Evolutionary conservation across 768 basidiomycete species (phyloP).

Genomic region (Clitopilus hobsonii): DNA sequence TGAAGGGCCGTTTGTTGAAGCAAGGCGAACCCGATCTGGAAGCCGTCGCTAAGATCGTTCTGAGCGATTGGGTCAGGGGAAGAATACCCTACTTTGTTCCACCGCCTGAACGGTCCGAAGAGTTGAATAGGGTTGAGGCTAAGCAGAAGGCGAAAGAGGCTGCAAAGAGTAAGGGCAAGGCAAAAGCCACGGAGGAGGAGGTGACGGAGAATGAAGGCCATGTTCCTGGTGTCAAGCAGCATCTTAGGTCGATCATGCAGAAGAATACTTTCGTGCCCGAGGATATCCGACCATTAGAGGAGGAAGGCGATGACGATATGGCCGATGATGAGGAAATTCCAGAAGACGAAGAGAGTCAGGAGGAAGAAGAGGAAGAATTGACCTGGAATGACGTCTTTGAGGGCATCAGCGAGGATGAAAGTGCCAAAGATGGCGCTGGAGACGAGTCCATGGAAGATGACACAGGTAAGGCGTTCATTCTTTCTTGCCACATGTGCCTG

Average conservation of each 20-base stretch:
- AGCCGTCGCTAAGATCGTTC: constrained; percentile 88
- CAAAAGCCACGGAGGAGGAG: constrained; percentile 33
- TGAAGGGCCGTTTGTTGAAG: constrained; percentile 88
- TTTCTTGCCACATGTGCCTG: constrained; percentile 11
- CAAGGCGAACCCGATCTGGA: constrained; percentile 94
- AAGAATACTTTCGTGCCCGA: constrained; percentile 85
- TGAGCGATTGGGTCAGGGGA: constrained; percentile 96
- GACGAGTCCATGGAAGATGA: constrained; percentile 19
- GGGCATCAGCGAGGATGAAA: constrained; percentile 36
- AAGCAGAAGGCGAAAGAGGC: constrained; percentile 41
- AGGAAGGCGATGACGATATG: constrained; percentile 33
- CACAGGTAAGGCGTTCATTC: constrained; percentile 20
- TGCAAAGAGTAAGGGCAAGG: constrained; percentile 50
- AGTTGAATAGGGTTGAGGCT: constrained; percentile 62
- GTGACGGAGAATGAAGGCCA: constrained; percentile 25
- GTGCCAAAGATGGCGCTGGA: constrained; percentile 15
- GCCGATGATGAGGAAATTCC: constrained; percentile 32
- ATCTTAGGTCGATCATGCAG: constrained; percentile 81
- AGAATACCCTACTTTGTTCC: constrained; percentile 95
- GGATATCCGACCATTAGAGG: constrained; percentile 68
- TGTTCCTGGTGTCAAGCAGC: constrained; percentile 74
- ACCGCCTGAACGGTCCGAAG: constrained; percentile 80
- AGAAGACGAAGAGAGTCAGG: constrained; percentile 28
- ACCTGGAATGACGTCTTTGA: constrained; percentile 88
- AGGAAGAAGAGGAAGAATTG: constrained; percentile 49